Percentiles rank a stretch among this genome's conserved stretches.
Evolutionary conservation across 1,284 basidiomycete species (phyloP).

Genomic region (Ceratobasidium sp.): DNA sequence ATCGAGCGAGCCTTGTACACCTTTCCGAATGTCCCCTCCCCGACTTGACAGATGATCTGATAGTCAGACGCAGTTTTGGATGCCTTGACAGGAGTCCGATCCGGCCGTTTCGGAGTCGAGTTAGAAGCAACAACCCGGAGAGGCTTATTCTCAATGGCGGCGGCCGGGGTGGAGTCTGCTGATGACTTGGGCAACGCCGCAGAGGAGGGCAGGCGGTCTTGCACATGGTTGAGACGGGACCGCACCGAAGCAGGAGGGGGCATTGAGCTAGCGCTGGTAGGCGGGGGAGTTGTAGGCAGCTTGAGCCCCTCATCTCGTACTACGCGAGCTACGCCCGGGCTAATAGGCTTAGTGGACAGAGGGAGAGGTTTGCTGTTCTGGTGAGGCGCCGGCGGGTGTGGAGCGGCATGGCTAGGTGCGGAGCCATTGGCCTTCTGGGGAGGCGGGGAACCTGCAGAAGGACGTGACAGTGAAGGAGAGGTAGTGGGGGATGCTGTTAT

Average conservation of each 20-base stretch:
- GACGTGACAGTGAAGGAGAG: slow-evolving; percentile 11
- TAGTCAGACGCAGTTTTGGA: slow-evolving; percentile 67
- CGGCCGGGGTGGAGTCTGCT: neutral
- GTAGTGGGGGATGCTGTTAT: neutral
- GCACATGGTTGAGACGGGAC: neutral
- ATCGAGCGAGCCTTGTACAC: slow-evolving; percentile 94
- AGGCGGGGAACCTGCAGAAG: slow-evolving; percentile 2
- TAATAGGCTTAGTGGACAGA: neutral
- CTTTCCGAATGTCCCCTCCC: slow-evolving; percentile 98
- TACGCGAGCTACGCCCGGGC: slow-evolving; percentile 20
- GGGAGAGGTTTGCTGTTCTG: neutral
- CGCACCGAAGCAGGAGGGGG: slow-evolving; percentile 18
- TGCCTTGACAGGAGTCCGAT: neutral
- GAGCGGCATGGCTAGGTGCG: neutral
- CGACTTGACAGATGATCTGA: slow-evolving; percentile 90
- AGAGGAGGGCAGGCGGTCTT: neutral
- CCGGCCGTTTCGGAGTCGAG: slow-evolving; percentile 7
- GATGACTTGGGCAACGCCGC: neutral
- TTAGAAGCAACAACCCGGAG: neutral
- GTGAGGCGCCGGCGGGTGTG: neutral
- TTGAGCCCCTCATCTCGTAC: slow-evolving; percentile 14
- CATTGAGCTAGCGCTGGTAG: neutral
- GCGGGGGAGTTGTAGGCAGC: neutral
- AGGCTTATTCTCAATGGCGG: slow-evolving; percentile 17
- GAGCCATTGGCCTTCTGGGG: neutral